Evolutionary conservation across 495 filamentous ascomycete genomes (phyloP).

Genomic region (Hypoxylon lienhwacheense): DNA sequence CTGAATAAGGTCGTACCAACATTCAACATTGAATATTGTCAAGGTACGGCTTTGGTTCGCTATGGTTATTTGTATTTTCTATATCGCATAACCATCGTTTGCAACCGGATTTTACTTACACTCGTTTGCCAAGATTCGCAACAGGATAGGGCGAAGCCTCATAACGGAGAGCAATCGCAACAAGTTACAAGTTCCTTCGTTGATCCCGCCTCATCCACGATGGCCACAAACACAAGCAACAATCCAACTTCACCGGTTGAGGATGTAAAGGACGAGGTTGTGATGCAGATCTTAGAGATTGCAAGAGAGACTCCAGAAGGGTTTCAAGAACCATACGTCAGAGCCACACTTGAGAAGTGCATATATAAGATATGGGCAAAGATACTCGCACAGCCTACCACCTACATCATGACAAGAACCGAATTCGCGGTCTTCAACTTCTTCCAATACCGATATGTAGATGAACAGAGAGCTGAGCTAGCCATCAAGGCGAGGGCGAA

Average conservation of each 20-base stretch:
- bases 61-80: too few relatives aligned
- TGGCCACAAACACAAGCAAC: neutral
- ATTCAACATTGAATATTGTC: too few relatives aligned
- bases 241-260: neutral
- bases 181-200: neutral
- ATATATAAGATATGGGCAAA: constrained; percentile 63
- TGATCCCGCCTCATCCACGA: neutral
- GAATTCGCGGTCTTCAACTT: constrained; percentile 83
- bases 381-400: constrained; percentile 59
- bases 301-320: constrained; percentile 66
- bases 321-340: constrained; percentile 54
- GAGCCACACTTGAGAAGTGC: constrained; percentile 57
- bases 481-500: constrained; percentile 47
- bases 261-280: neutral
- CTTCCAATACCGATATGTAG: constrained; percentile 48
- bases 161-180: neutral
- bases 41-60: too few relatives aligned
- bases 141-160: too few relatives aligned
- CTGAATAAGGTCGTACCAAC: too few relatives aligned
- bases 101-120: too few relatives aligned
- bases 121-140: too few relatives aligned
- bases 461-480: constrained; percentile 45
- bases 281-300: constrained; percentile 63
- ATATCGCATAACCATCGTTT: too few relatives aligned
- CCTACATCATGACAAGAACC: constrained; percentile 66